phyloP scores from a whole-genome alignment of 495 filamentous ascomycete species.

The Penicillium manginii region DNA sequence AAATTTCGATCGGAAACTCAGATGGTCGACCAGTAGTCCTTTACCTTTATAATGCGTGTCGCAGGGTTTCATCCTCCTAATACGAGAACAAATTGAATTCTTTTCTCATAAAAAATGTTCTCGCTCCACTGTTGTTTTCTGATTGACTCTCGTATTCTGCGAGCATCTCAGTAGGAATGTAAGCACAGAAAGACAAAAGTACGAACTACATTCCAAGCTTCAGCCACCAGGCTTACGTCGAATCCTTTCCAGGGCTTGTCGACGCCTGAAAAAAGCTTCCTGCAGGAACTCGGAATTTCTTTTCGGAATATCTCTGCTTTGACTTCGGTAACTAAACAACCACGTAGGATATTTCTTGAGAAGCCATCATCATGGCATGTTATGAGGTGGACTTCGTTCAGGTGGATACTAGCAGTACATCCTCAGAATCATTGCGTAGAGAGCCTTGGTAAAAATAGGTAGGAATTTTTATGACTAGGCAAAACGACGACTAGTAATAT shows the following conservation, averaged over 20 bases:
- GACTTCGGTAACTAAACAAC: not conserved
- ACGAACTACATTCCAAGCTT: not conserved
- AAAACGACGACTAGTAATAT: not conserved
- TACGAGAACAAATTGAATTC: not conserved
- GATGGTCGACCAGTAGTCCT: not conserved
- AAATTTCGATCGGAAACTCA: not conserved
- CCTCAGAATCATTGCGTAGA: no score
- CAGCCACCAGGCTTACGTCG: not conserved
- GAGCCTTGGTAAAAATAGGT: no score
- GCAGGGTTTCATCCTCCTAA: not conserved
- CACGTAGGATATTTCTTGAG: not conserved
- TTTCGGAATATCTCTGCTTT: not conserved
- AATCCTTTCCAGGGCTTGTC: not conserved
- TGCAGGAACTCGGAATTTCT: conserved; percentile 1
- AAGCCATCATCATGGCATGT: not conserved
- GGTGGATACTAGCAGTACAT: no score
- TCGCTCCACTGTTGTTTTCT: not conserved
- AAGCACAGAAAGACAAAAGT: not conserved
- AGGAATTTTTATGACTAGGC: not conserved
- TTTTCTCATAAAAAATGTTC: no score
- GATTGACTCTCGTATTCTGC: not conserved
- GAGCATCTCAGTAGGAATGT: not conserved
- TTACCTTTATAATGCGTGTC: not conserved
- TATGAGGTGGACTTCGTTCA: not conserved
- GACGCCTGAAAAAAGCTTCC: not conserved